Percentiles rank a stretch among this genome's conserved stretches.
These are phyloP conservation scores for Strobilomyces confusus DNA, from an alignment of 768 basidiomycete genomes.

Conservation along the genomic window DNA sequence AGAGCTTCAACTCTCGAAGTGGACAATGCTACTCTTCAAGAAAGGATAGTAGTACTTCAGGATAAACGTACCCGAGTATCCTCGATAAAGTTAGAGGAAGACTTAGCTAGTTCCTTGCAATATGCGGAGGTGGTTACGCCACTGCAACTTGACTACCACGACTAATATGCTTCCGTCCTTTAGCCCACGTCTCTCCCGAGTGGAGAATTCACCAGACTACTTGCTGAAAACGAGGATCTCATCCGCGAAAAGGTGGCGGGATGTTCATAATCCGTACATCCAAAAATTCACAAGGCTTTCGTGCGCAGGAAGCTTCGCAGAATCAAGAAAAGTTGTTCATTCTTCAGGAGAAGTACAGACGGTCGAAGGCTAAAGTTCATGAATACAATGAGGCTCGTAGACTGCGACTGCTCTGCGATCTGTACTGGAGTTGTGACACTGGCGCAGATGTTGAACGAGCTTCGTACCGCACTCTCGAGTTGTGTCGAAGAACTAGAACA, in stretches of 20 bases:
- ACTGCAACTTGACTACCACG: not conserved
- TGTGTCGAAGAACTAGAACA: conserved; percentile 22
- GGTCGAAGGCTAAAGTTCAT: conserved; percentile 12
- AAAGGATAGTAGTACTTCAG: conserved; percentile 14
- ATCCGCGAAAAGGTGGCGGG: conserved; percentile 11
- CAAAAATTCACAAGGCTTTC: not conserved
- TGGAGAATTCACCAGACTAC: conserved; percentile 11
- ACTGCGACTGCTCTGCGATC: not conserved
- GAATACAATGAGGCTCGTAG: conserved; percentile 21
- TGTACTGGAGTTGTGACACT: not conserved
- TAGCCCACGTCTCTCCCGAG: conserved; percentile 9
- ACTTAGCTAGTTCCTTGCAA: not conserved
- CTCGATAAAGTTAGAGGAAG: conserved; percentile 20
- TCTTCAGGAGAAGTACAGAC: conserved; percentile 21
- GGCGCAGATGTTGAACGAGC: conserved; percentile 16
- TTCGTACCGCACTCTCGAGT: conserved; percentile 17
- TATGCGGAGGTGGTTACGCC: conserved; percentile 5
- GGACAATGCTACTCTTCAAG: conserved; percentile 18
- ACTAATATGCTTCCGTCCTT: conserved; percentile 1
- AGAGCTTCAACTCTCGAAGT: conserved; percentile 10
- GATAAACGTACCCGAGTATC: conserved; percentile 1
- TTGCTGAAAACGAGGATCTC: conserved; percentile 16
- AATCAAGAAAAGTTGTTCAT: conserved; percentile 4
- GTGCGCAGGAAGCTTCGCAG: conserved; percentile 9
- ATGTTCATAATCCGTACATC: not conserved